A percentile compares a stretch with the other conserved stretches of the same genome.
These are phyloP conservation scores for Myrica gale DNA, from an alignment of 306 rosid species.

Conservation along the genomic window DNA sequence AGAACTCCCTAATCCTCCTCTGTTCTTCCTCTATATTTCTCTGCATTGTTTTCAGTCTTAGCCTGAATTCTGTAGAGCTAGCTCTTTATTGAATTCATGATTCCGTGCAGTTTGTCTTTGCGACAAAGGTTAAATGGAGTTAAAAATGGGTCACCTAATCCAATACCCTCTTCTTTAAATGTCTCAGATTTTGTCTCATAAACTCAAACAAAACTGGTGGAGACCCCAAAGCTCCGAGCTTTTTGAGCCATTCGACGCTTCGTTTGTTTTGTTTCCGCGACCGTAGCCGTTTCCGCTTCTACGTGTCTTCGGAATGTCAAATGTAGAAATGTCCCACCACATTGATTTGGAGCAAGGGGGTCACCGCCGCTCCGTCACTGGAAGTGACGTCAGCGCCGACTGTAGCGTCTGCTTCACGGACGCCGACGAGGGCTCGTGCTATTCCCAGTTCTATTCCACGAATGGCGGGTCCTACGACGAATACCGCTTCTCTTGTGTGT, in stretches of 20 bases:
- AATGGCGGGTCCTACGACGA: slow-evolving; percentile 91
- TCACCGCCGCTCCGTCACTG: slow-evolving; percentile 43
- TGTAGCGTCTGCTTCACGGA: slow-evolving; percentile 77
- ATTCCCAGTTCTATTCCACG: slow-evolving; percentile 81
- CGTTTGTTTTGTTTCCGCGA: slow-evolving; percentile 4
- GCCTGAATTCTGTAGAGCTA: slow-evolving; percentile 21
- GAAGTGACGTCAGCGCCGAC: slow-evolving; percentile 59
- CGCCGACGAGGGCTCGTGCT: slow-evolving; percentile 81
- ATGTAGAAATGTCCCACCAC: slow-evolving; percentile 48
- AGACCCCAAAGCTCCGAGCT: slow-evolving; percentile 33
- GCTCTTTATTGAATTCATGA: neutral
- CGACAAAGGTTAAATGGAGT: slow-evolving; percentile 41
- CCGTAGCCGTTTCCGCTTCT: slow-evolving; percentile 27
- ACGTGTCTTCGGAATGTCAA: slow-evolving; percentile 41
- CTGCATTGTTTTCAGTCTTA: slow-evolving; percentile 18
- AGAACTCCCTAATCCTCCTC: neutral
- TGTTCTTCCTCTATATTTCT: slow-evolving; percentile 20
- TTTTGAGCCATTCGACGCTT: slow-evolving; percentile 37
- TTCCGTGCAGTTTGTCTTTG: slow-evolving; percentile 7
- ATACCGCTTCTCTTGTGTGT: slow-evolving; percentile 55
- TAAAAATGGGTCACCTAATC: slow-evolving; percentile 53
- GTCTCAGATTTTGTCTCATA: slow-evolving; percentile 23
- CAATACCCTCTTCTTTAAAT: slow-evolving; percentile 39
- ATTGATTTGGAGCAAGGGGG: slow-evolving; percentile 70
- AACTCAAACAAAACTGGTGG: slow-evolving; percentile 10